These are phyloP conservation scores for Setaria italica DNA, from an alignment of 202 grass and related monocot species.

Conservation along the genomic window DNA sequence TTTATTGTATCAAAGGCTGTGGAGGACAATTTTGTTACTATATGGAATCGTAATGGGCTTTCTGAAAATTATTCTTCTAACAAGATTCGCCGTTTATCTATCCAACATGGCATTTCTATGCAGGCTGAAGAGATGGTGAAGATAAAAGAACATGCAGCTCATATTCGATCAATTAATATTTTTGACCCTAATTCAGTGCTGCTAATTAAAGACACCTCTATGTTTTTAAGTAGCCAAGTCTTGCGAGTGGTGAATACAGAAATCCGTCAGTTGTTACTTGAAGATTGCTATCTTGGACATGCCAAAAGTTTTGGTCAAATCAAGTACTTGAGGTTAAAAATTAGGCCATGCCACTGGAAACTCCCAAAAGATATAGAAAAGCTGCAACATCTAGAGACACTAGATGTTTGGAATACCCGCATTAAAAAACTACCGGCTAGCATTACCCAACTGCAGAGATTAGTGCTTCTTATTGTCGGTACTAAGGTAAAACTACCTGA, in stretches of 20 bases:
- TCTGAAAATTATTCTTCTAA: not conserved
- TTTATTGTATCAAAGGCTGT: not conserved
- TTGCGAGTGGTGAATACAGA: slow-evolving; percentile 9
- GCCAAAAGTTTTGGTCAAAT: not conserved
- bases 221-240: not conserved
- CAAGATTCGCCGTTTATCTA: slow-evolving; percentile 12
- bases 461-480: not conserved
- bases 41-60: not conserved
- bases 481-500: not conserved
- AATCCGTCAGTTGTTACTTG: no score
- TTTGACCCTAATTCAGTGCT: not conserved
- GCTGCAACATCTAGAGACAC: slow-evolving; percentile 12
- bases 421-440: not conserved
- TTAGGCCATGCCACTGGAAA: not conserved
- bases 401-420: not conserved
- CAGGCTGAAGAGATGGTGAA: not conserved
- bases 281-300: not conserved
- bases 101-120: not conserved
- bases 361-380: not conserved
- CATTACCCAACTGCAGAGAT: slow-evolving; percentile 11
- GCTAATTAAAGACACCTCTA: not conserved
- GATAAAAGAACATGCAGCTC: not conserved
- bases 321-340: not conserved
- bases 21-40: slow-evolving; percentile 34
- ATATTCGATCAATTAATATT: slow-evolving; percentile 1